Evolutionary conservation across 2,329 filamentous ascomycete species (phyloP), one percentile per base, ranked within the genome.

Genomic region (Aspergillus sojae): DNA sequence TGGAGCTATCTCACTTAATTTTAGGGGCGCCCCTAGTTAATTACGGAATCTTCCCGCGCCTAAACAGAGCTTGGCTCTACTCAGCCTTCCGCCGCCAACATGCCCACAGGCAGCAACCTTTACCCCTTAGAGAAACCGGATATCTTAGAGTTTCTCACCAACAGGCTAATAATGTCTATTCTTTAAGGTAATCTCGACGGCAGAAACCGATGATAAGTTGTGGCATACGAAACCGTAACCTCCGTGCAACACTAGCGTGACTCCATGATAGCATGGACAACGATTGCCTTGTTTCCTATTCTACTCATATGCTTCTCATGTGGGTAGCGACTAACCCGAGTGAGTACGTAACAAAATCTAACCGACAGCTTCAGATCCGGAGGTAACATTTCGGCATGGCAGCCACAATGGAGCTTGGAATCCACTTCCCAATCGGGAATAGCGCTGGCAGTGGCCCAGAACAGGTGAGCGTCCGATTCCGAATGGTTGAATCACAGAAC

Each of bases 41-140:
- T 54, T 56, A 56, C 62, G 50, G 59, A 64, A 55, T 62, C 55
- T 48, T 64, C 62, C 62, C 62, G 62, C 62, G 56, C 34, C 59
- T 58, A 62, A 56, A 28, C 52, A 28, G 36, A 46, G 57, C 61
- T 59, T 60, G 26, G 45, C 41, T 30, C 30, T 57, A 34, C 60
- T 58, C 54, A 50, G 30, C 54, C 60, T 43, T 57, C 50, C 28
- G n/a, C 46, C 12, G 14, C 43, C 48, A 32, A 54, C 30, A 23
- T 36, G 16, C 32, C 39, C 48, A 39, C 26, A n/a, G 39, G 34
- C 54, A 64, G 39, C 59, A 64, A 64, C 58, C 48, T 28, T 64
- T 64, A 28, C 59, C 59, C 41, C 9, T 54, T 61, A n/a, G 26
- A 55, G 59, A 19, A 52, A 36, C 19, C 43, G 46, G 56, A 48